Conservation (phyloP, 1,139 yeast species). For the Diutina sp. region DNA sequence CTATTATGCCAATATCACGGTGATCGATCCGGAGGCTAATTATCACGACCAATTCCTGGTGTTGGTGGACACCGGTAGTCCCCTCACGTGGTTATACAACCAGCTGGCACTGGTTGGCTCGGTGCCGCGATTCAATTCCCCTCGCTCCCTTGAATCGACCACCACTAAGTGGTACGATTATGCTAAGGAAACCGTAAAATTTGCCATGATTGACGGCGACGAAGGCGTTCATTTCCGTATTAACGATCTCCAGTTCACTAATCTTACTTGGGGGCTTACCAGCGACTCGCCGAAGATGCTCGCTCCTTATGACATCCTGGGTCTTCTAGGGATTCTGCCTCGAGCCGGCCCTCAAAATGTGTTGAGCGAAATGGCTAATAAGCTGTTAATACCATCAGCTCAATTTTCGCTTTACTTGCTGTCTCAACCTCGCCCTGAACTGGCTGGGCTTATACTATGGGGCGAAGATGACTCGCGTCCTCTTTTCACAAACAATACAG, state of each 20-base stretch:
- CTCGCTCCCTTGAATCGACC: not conserved
- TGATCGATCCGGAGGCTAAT: not conserved
- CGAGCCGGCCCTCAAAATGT: not conserved
- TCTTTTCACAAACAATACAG: not conserved
- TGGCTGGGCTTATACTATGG: not conserved
- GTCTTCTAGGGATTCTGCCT: not conserved
- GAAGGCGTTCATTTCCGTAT: not conserved
- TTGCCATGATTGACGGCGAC: not conserved
- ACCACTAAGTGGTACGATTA: not conserved
- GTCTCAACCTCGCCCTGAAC: not conserved
- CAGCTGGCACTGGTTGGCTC: not conserved
- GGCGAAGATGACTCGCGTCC: not conserved
- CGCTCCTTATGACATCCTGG: not conserved
- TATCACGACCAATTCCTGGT: not conserved
- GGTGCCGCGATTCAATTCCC: not conserved
- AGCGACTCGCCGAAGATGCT: not conserved
- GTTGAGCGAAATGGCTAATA: not conserved
- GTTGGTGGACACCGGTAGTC: constrained; percentile 1
- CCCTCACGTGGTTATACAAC: constrained; percentile 1
- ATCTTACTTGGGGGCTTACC: not conserved
- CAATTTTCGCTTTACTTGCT: not conserved
- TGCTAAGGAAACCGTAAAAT: not conserved
- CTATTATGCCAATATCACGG: not conserved
- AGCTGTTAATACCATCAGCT: not conserved
- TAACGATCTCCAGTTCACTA: not conserved